Evolutionary conservation across 306 rosid species (phyloP).

Genomic region (Acacia crassicarpa): DNA sequence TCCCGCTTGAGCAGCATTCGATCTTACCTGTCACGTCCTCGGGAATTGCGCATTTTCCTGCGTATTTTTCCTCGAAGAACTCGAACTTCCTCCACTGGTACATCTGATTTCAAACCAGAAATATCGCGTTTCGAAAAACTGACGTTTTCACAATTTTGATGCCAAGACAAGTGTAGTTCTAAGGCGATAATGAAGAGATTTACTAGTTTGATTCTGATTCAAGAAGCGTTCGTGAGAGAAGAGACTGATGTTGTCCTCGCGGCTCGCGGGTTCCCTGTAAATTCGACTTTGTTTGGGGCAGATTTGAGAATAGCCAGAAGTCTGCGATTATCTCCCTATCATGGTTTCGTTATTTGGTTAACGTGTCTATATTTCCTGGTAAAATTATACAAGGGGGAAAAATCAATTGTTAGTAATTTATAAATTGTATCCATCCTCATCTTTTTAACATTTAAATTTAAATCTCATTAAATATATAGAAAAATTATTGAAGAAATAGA

Average conservation of each 20-base stretch:
- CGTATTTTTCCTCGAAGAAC: slow-evolving; percentile 87
- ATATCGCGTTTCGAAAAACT: background rate
- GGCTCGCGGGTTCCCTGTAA: background rate
- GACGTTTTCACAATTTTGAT: background rate
- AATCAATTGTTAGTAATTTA: background rate
- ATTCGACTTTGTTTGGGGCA: background rate
- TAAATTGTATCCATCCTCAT: background rate
- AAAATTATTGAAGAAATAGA: no score
- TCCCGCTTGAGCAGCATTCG: slow-evolving; percentile 88
- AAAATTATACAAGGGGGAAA: background rate
- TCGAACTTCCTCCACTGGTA: slow-evolving; percentile 99
- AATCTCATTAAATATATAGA: no score
- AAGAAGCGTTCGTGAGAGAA: background rate
- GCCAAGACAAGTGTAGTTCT: background rate
- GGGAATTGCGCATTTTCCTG: slow-evolving; percentile 68
- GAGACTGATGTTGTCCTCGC: background rate
- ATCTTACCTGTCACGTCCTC: slow-evolving; percentile 63
- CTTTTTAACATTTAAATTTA: no score
- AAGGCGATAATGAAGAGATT: background rate
- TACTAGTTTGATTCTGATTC: background rate
- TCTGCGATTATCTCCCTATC: background rate
- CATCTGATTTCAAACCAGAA: slow-evolving; percentile 43
- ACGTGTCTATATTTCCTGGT: background rate
- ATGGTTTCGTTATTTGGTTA: background rate
- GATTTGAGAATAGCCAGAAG: background rate